Conservation (phyloP, 306 rosid species). For the Corylus americana region DNA sequence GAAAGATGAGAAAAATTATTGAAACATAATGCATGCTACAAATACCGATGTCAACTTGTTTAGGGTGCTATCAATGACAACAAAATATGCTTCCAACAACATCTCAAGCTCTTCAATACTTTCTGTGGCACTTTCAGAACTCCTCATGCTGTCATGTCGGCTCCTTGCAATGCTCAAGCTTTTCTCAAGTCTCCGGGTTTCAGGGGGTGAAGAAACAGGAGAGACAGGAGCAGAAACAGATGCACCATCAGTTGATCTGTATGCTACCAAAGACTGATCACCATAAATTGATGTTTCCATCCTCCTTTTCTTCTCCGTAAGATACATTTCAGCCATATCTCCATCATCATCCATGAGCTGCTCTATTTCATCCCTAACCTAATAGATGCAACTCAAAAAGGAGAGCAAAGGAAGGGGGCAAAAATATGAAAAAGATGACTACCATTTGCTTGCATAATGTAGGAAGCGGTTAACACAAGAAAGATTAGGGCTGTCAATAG, state of each 20-base stretch:
- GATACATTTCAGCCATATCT: constrained; percentile 99
- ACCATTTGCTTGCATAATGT: constrained; percentile 19
- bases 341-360: constrained; percentile 99
- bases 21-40: constrained; percentile 15
- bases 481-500: not conserved
- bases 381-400: constrained; percentile 31
- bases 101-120: constrained; percentile 98
- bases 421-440: constrained; percentile 3
- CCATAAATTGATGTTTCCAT: constrained; percentile 82
- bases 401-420: constrained; percentile 20
- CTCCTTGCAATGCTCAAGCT: constrained; percentile 92
- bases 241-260: constrained; percentile 70
- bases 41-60: constrained; percentile 93
- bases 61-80: constrained; percentile 93
- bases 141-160: constrained; percentile 87
- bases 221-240: constrained; percentile 96
- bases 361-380: constrained; percentile 99
- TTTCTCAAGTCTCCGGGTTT: constrained; percentile 80
- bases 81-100: constrained; percentile 98
- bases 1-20: constrained; percentile 12
- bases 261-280: constrained; percentile 78
- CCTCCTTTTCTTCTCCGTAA: constrained; percentile 90
- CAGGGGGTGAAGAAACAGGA: constrained; percentile 96
- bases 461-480: constrained; percentile 15
- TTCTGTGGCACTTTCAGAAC: constrained; percentile 77